These are phyloP conservation scores for Bipolaris oryzae DNA, from an alignment of 2,329 filamentous ascomycete genomes.

Conservation along the genomic window DNA sequence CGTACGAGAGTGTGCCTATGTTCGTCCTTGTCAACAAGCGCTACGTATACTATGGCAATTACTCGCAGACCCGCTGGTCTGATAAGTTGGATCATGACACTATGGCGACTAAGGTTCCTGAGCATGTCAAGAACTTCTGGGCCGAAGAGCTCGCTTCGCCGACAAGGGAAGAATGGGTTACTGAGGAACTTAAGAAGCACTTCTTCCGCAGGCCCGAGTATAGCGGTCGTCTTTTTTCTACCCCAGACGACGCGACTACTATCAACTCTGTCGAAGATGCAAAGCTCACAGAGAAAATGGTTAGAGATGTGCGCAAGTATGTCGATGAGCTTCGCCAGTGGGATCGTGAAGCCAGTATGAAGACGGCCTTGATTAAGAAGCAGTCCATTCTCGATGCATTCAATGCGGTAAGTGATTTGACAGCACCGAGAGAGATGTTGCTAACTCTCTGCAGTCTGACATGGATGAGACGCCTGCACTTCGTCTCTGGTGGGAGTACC, in stretches of 20 bases:
- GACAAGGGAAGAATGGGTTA: slow-evolving; percentile 52
- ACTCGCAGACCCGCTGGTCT: slow-evolving; percentile 52
- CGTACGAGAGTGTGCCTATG: slow-evolving; percentile 50
- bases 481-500: slow-evolving; percentile 56
- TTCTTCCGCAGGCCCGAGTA: slow-evolving; percentile 54
- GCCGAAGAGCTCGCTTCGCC: slow-evolving; percentile 46
- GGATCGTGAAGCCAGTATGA: slow-evolving; percentile 48
- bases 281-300: slow-evolving; percentile 32
- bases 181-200: slow-evolving; percentile 47
- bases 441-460: slow-evolving; percentile 40
- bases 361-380: slow-evolving; percentile 44
- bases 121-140: slow-evolving; percentile 49
- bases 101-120: slow-evolving; percentile 47
- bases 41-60: slow-evolving; percentile 55
- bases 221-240: slow-evolving; percentile 37
- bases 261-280: slow-evolving; percentile 27
- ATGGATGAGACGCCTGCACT: slow-evolving; percentile 49
- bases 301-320: slow-evolving; percentile 43
- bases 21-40: slow-evolving; percentile 44
- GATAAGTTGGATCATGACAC: slow-evolving; percentile 54
- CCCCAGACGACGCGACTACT: slow-evolving; percentile 20
- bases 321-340: slow-evolving; percentile 46
- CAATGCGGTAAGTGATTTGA: slow-evolving; percentile 34
- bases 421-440: background rate
- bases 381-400: slow-evolving; percentile 51